A percentile compares a stretch with the other conserved stretches of the same genome.
Conservation (phyloP, 306 rosid genomes). For the Rosa chinensis region DNA sequence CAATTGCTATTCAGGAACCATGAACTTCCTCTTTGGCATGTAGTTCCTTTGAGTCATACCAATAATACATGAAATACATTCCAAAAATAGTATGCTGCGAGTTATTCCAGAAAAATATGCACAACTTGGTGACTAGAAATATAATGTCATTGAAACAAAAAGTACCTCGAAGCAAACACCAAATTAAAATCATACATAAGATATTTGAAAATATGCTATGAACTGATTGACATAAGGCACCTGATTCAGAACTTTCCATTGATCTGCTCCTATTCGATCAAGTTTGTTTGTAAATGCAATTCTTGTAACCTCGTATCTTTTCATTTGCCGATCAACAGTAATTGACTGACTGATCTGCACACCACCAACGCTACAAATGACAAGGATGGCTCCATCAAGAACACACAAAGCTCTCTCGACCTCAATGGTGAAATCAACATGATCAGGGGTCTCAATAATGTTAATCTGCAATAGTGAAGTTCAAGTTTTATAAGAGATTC, state of each 20-base stretch:
- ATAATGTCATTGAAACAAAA: too few relatives aligned
- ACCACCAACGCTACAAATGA: constrained; percentile 93
- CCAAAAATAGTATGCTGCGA: too few relatives aligned
- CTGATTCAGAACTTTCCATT: constrained; percentile 97
- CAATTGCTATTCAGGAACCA: too few relatives aligned
- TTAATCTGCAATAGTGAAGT: constrained; percentile 68
- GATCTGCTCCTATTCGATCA: constrained; percentile 99
- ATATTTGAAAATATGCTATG: not conserved
- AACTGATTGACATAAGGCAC: constrained; percentile 23
- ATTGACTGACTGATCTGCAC: constrained; percentile 69
- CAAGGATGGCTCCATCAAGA: constrained; percentile 99
- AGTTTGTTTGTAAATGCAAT: constrained; percentile 95
- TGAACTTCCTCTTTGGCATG: too few relatives aligned
- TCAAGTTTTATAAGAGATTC: not conserved
- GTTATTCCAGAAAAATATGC: too few relatives aligned
- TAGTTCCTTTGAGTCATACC: too few relatives aligned
- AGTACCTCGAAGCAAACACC: too few relatives aligned
- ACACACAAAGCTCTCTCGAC: constrained; percentile 98
- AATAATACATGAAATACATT: too few relatives aligned
- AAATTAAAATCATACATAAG: not conserved
- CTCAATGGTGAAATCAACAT: constrained; percentile 96
- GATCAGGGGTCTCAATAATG: constrained; percentile 97
- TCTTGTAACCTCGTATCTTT: constrained; percentile 91
- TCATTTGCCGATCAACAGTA: constrained; percentile 98
- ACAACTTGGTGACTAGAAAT: too few relatives aligned